Base-by-base conservation (phyloP, 2,329 filamentous ascomycete species). In the Lasiodiplodia gonubiensis region DNA sequence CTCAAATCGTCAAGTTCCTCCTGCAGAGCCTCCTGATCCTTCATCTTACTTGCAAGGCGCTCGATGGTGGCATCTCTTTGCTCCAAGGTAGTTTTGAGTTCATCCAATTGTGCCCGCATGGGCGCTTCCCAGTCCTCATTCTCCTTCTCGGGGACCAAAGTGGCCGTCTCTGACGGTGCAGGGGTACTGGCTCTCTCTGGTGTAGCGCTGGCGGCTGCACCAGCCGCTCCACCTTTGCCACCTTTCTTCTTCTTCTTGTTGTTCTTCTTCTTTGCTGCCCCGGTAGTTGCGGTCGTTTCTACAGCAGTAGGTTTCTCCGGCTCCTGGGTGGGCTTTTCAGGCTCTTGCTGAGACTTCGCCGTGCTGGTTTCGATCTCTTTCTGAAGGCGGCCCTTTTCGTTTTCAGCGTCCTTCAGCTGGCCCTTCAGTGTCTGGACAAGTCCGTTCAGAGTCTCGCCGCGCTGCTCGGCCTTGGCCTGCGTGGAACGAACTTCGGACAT, bases 1-100 rank as follows among this genome's bases (percentile, higher is more conserved):
- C 90, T 88, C 69, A 98, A 82, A 3, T 87, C 89, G 73, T 96
- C 93, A 68, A 97, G 91, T 79, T 98, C 94, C 73, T 97, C 94
- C 30, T 88, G 86, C 52, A 97, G 82, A 23, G 90, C 90, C 65
- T 94, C 92, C 73, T 89, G 86, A 67, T 95, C 92, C 18, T 89
- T 91, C 74, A 92, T 83, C 76, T 90, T 90, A 67, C 87, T 86
- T 30, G 87, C 86, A 5, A 97, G 82, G 16, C 85, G 86, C 65
- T 92, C 88, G 64, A 97, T 93, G 48, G 89, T 88, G 1, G 84
- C 83, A 70, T 94, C 89, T 74, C 93, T 94, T 52, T 75, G 71
- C 0, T 70, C 67, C 37, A 80, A 69, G 37, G 79, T 74, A n/a
- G 64, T 68, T 42, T 78, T 74, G 25, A 80, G 65, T 8, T 70